phyloP scores from a whole-genome alignment of 1,139 yeast species.

The Blastobotrys petasosporus region DNA sequence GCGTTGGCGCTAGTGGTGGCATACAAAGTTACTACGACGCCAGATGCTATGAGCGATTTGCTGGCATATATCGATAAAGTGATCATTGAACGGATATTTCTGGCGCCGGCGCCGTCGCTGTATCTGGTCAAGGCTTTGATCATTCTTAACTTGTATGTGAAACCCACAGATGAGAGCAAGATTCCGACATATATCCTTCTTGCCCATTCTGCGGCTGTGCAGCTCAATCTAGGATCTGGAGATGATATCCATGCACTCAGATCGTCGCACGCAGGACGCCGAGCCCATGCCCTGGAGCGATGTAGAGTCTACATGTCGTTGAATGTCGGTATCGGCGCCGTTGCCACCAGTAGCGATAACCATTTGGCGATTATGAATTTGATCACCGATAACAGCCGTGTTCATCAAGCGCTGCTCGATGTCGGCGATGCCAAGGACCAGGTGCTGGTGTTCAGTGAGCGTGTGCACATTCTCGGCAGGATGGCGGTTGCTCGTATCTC shows the following conservation, averaged over 20 bases:
- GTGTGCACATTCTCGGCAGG: background rate
- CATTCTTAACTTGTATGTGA: conserved; percentile 6
- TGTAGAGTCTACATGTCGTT: conserved; percentile 4
- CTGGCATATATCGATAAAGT: conserved; percentile 44
- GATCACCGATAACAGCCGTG: conserved; percentile 4
- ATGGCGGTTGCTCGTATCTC: background rate
- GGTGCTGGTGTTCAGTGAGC: conserved; percentile 2
- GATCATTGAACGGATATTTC: conserved; percentile 42
- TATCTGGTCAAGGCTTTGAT: conserved; percentile 20
- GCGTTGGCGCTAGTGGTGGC: conserved; percentile 45
- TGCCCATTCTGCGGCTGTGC: conserved; percentile 39
- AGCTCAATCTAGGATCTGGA: conserved; percentile 10
- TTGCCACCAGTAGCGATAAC: conserved; percentile 4
- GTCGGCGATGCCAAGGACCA: background rate
- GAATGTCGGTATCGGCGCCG: conserved; percentile 3
- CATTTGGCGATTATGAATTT: conserved; percentile 5
- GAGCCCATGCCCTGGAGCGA: conserved; percentile 6
- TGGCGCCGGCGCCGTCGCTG: conserved; percentile 42
- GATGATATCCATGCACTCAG: conserved; percentile 7
- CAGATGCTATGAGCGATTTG: conserved; percentile 37
- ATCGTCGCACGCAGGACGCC: background rate
- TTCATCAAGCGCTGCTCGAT: background rate
- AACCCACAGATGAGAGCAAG: conserved; percentile 6
- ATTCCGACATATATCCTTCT: conserved; percentile 9
- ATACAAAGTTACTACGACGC: conserved; percentile 42